Evolutionary conservation across 169 alveolate species (phyloP).

Genomic region (Eimeria maxima): DNA sequence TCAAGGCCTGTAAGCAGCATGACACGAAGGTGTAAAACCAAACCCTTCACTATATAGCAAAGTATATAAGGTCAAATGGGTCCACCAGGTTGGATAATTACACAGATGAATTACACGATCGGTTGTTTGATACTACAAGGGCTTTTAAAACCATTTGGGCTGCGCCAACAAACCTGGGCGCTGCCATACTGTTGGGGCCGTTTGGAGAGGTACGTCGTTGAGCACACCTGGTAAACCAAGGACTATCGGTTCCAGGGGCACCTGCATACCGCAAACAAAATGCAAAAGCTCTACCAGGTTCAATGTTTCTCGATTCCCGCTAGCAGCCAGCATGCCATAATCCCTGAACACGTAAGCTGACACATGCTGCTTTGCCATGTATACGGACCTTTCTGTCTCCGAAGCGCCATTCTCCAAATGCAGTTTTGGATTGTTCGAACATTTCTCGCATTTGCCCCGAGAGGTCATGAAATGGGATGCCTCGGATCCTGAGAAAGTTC

Average conservation of each 20-base stretch:
- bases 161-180: conserved; percentile 46
- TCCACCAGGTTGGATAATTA: background rate
- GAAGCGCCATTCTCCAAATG: conserved; percentile 64
- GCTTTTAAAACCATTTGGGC: background rate
- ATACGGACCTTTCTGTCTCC: conserved; percentile 59
- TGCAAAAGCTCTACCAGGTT: background rate
- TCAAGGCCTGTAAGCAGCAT: conserved; percentile 39
- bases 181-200: conserved; percentile 4
- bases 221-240: conserved; percentile 30
- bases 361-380: background rate
- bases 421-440: conserved; percentile 18
- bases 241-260: conserved; percentile 27
- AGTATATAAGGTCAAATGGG: too few relatives aligned
- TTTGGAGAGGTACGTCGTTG: background rate
- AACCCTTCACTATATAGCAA: background rate
- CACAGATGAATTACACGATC: background rate
- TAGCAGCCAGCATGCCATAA: background rate
- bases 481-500: conserved; percentile 42
- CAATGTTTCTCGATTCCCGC: background rate
- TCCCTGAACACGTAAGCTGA: background rate
- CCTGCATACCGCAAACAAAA: conserved; percentile 6
- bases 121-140: too few relatives aligned
- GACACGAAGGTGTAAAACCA: background rate
- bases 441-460: conserved; percentile 62
- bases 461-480: conserved; percentile 23